A percentile compares a stretch with the other conserved stretches of the same genome.
These are phyloP conservation scores for Salpingoeca rosetta DNA, from an alignment of 78 protist species.

Conservation along the genomic window DNA sequence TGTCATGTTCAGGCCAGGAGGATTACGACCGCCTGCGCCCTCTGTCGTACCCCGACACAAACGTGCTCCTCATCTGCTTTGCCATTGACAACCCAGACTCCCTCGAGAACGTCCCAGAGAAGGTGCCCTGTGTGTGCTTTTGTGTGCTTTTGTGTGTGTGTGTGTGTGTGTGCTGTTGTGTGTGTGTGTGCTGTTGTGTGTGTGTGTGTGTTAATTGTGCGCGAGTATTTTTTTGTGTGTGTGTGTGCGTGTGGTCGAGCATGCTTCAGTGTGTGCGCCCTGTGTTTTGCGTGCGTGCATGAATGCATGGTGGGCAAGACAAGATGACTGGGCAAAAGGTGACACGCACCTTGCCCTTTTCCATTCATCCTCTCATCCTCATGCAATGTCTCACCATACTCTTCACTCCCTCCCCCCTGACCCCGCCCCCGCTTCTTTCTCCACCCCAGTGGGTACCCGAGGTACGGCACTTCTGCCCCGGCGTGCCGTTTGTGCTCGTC, in stretches of 20 bases:
- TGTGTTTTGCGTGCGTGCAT: too few relatives aligned
- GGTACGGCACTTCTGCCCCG: conserved; percentile 31
- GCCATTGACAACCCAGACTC: conserved; percentile 53
- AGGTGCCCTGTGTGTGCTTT: not conserved
- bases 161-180: too few relatives aligned
- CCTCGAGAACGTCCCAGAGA: conserved; percentile 57
- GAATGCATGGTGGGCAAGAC: too few relatives aligned
- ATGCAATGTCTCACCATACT: not conserved
- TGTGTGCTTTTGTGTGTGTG: too few relatives aligned
- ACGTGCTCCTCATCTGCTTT: conserved; percentile 84
- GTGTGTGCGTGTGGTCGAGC: too few relatives aligned
- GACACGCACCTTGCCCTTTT: too few relatives aligned
- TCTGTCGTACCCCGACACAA: conserved; percentile 83
- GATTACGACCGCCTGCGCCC: conserved; percentile 95
- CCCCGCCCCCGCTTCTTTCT: not conserved
- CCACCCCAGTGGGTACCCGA: conserved; percentile 36
- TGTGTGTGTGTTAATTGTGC: too few relatives aligned
- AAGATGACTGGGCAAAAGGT: too few relatives aligned
- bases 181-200: too few relatives aligned
- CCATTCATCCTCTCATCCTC: too few relatives aligned
- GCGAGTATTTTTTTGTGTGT: too few relatives aligned
- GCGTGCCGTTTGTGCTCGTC: conserved; percentile 63
- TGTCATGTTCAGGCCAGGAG: conserved; percentile 73
- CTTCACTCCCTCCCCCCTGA: not conserved
- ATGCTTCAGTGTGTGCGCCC: too few relatives aligned